Evolutionary conservation across 176 grass and related monocot genomes (phyloP), one percentile per base, ranked within the genome.

Genomic region (Otatea glauca): DNA sequence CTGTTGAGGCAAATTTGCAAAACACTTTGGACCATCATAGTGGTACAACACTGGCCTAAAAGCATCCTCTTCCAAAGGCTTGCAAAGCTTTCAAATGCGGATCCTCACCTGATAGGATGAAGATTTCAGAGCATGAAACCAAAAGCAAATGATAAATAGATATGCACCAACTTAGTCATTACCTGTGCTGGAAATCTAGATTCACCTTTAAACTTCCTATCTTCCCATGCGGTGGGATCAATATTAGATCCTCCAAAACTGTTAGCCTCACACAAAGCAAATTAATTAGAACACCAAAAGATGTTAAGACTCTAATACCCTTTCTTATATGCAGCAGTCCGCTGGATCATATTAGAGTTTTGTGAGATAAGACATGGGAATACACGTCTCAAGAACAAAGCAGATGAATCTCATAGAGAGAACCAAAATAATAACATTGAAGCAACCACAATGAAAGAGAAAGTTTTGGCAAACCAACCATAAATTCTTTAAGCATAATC

Each of bases 201-300:
- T 89, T 99, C 93, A 47, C 96, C 96, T 92, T 96, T 99, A 70
- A 93, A 96, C 81, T 96, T 98, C 29, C 96, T 96, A 81, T 96
- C 96, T 86, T 98, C 96, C 96, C 96, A 98, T 32, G 96, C 96
- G 23, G 91, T 92, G 44, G 93, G 93, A 89, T 98, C 93, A 42
- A 98, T 96, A 76, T 98, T 98, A 34, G 96, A 98, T 45, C 96
- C 96, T 75, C 96, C 96, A 76, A 98, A 98, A 87, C 93, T 98
- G 73, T 88, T 83, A 81, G 93, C 96, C 96, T 98, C 72, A 72
- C 5, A 64, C 9, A 37, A 81, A 74, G 27, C 2, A 60, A 90
- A 65, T 32, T 12, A 17, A 70, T 77, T 56, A 45, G 50, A 67
- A 65, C 34, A 54, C 20, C 3, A 76, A 77, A 72, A 29, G 29